Evolutionary conservation across 192 early-diverging fungal species (phyloP).

Genomic region (Rhizophagus sp.): DNA sequence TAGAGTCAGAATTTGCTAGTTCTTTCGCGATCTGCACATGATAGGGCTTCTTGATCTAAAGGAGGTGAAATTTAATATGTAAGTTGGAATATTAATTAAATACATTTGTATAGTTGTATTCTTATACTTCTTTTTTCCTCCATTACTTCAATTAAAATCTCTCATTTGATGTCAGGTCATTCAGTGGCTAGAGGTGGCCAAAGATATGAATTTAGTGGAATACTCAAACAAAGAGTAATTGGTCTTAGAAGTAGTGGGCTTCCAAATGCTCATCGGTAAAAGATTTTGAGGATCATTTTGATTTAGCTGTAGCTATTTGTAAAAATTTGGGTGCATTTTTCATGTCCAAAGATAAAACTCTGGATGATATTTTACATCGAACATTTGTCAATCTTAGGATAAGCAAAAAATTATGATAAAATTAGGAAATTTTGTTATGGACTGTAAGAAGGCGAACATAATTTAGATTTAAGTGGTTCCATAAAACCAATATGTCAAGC

Average conservation of each 20-base stretch:
- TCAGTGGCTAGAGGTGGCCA: conserved; percentile 14
- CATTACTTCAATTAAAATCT: conserved; percentile 4
- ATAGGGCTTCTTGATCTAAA: conserved; percentile 21
- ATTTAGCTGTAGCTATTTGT: conserved; percentile 25
- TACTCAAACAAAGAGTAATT: conserved; percentile 19
- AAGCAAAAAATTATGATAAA: too few species aligned
- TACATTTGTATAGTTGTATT: not conserved
- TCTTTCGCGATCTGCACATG: conserved; percentile 24
- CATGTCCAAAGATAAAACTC: conserved; percentile 1
- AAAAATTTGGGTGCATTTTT: conserved; percentile 26
- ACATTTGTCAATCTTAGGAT: conserved; percentile 33
- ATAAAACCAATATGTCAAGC: conserved; percentile 8
- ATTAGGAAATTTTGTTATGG: too few species aligned
- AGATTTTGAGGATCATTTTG: conserved; percentile 10
- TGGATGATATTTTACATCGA: conserved; percentile 26
- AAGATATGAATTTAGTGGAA: conserved; percentile 32
- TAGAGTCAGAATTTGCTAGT: conserved; percentile 25
- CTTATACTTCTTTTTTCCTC: not conserved
- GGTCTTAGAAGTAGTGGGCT: conserved; percentile 31
- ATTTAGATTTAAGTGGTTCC: conserved; percentile 7
- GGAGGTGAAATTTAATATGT: conserved; percentile 31
- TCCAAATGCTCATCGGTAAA: conserved; percentile 21
- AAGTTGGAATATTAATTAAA: not conserved
- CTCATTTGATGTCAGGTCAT: not conserved
- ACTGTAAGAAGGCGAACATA: conserved; percentile 20